Percentiles rank a stretch among this genome's conserved stretches.
These are phyloP conservation scores for Ceratobasidium sp. DNA, from an alignment of 1,284 basidiomycete species.

Conservation along the genomic window DNA sequence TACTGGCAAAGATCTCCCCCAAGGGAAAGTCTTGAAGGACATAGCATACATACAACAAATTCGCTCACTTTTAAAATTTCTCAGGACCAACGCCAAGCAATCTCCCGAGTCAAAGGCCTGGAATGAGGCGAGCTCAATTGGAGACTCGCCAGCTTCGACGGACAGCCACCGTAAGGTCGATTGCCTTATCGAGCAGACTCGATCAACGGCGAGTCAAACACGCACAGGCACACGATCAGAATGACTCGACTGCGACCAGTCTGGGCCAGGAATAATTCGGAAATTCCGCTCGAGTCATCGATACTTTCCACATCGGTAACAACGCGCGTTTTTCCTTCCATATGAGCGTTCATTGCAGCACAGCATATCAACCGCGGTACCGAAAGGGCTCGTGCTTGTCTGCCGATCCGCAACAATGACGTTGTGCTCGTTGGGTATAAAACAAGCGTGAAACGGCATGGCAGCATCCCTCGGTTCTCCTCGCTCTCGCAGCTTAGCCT, in stretches of 20 bases:
- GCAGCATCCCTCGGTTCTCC: neutral
- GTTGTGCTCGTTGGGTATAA: conserved; percentile 7
- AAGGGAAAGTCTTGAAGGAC: no score
- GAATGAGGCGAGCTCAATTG: neutral
- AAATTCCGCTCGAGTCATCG: neutral
- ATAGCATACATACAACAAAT: no score
- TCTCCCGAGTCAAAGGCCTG: neutral
- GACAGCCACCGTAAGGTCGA: neutral
- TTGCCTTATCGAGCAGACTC: neutral
- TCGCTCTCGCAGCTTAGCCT: neutral
- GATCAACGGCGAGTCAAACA: neutral
- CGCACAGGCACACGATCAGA: neutral
- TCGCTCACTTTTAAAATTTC: conserved; percentile 1
- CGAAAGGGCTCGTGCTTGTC: neutral
- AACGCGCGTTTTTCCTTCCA: neutral
- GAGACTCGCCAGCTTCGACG: neutral
- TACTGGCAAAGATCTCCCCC: no score
- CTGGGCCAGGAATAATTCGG: neutral
- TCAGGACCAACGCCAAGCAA: neutral
- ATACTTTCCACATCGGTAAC: neutral
- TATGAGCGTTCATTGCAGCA: conserved; percentile 8
- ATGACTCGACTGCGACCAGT: neutral
- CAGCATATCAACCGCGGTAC: conserved; percentile 15
- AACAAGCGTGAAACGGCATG: neutral
- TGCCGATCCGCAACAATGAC: neutral